Conservation (phyloP, 768 basidiomycete species). For the Auricularia auricula-judae region DNA sequence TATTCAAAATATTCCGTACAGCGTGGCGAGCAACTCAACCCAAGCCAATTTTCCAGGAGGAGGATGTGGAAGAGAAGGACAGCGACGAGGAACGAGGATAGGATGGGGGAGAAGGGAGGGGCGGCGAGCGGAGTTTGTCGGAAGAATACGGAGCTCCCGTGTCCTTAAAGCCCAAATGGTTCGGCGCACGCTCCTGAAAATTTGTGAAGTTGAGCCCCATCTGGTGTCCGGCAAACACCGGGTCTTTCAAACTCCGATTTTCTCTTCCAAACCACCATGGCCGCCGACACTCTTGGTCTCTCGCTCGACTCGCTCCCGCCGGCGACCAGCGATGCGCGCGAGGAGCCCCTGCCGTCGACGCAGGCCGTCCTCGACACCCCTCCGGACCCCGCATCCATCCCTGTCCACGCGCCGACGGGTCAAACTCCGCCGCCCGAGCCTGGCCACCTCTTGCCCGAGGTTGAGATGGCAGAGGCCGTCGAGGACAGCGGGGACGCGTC, state of each 20-base stretch:
- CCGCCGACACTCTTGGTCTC: not conserved
- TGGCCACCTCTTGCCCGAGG: constrained; percentile 38
- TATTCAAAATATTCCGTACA: constrained; percentile 20
- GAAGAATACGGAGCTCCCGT: too few species aligned
- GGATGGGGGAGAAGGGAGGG: not conserved
- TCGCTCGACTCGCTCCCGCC: constrained; percentile 13
- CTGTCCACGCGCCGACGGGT: constrained; percentile 33
- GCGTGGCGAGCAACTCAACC: constrained; percentile 85
- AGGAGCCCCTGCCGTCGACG: constrained; percentile 42
- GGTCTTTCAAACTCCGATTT: not conserved
- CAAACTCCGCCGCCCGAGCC: constrained; percentile 36
- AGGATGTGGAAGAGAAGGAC: constrained; percentile 43
- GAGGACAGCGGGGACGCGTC: constrained; percentile 1
- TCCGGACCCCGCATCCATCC: constrained; percentile 36
- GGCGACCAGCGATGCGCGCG: constrained; percentile 57
- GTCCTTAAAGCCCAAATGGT: not conserved
- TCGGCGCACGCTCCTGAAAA: not conserved
- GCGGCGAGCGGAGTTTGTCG: too few species aligned
- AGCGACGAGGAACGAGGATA: constrained; percentile 32
- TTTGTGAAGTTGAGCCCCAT: not conserved
- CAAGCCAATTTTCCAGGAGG: constrained; percentile 68
- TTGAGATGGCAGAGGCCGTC: constrained; percentile 42
- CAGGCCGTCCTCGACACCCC: constrained; percentile 35
- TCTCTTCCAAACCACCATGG: not conserved
- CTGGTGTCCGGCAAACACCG: not conserved